phyloP scores from a whole-genome alignment of 1,284 basidiomycete species.

The Pseudozyma pruni region DNA sequence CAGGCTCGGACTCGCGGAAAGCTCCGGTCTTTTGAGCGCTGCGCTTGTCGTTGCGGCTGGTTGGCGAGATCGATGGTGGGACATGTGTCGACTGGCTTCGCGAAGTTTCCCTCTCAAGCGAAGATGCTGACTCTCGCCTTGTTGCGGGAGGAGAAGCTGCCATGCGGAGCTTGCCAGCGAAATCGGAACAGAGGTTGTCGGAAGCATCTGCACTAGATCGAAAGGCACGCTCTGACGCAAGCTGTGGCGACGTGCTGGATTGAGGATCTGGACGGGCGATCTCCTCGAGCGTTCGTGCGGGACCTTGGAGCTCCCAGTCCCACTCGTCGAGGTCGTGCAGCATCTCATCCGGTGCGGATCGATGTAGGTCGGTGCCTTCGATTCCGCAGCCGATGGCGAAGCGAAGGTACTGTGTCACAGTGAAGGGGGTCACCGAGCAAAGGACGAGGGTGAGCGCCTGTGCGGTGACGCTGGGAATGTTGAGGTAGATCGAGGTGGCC shows the following conservation, averaged over 20 bases:
- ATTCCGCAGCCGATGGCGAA: constrained; percentile 84
- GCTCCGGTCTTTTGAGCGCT: constrained; percentile 29
- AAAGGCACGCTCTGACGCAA: not conserved
- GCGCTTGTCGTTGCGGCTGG: constrained; percentile 16
- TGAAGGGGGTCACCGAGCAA: constrained; percentile 81
- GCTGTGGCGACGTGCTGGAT: constrained; percentile 2
- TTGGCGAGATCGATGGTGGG: constrained; percentile 1
- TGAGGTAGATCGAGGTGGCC: constrained; percentile 85
- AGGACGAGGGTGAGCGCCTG: constrained; percentile 80
- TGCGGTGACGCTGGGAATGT: constrained; percentile 80
- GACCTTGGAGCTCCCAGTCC: constrained; percentile 71
- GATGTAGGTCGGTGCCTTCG: constrained; percentile 68
- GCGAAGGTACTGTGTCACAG: constrained; percentile 80
- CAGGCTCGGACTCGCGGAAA: constrained; percentile 18
- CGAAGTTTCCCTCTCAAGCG: not conserved
- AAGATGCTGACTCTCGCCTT: not conserved
- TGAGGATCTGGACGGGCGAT: constrained; percentile 27
- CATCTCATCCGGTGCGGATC: constrained; percentile 38
- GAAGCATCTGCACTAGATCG: not conserved
- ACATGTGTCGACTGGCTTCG: not conserved
- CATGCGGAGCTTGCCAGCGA: constrained; percentile 20
- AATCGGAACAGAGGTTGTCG: constrained; percentile 60
- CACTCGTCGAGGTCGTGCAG: constrained; percentile 42
- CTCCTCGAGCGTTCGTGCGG: constrained; percentile 70
- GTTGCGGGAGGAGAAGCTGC: constrained; percentile 3